phyloP scores from a whole-genome alignment of 2,329 filamentous ascomycete species.

The Exophiala dermatitidis region DNA sequence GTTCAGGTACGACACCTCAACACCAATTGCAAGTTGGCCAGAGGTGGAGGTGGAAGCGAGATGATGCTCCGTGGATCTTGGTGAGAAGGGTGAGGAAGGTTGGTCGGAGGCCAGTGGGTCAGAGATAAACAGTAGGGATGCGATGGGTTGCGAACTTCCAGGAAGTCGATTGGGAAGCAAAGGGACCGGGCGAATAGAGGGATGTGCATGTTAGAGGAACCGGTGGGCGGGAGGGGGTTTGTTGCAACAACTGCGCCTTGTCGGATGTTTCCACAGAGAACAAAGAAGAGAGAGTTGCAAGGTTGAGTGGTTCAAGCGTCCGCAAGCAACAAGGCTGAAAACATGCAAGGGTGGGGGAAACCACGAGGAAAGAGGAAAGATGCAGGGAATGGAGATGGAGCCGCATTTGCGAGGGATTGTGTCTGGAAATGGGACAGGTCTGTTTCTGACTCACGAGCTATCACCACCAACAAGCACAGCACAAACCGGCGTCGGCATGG shows the following conservation, averaged over 20 bases:
- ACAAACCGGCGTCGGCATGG: not conserved
- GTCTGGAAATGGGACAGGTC: not conserved
- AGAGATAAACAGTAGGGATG: too few relatives aligned
- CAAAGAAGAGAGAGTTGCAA: not conserved
- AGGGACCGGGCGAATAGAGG: too few relatives aligned
- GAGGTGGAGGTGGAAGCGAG: too few relatives aligned
- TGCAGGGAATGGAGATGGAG: too few relatives aligned
- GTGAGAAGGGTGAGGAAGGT: too few relatives aligned
- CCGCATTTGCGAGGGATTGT: too few relatives aligned
- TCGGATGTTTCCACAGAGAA: not conserved
- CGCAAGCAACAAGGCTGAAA: not conserved
- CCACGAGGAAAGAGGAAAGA: not conserved
- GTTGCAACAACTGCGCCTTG: not conserved
- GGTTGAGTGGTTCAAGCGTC: not conserved
- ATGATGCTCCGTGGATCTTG: too few relatives aligned
- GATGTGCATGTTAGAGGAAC: not conserved
- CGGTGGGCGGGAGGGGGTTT: not conserved
- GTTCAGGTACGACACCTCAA: not conserved
- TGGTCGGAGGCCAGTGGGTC: too few relatives aligned
- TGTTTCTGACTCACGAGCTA: not conserved
- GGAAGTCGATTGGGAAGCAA: too few relatives aligned
- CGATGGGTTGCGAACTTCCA: too few relatives aligned
- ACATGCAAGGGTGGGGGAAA: not conserved
- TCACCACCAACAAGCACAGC: not conserved
- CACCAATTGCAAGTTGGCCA: too few relatives aligned